Evolutionary conservation across 2,329 filamentous ascomycete genomes (phyloP).

Genomic region (Monosporascus sp.): DNA sequence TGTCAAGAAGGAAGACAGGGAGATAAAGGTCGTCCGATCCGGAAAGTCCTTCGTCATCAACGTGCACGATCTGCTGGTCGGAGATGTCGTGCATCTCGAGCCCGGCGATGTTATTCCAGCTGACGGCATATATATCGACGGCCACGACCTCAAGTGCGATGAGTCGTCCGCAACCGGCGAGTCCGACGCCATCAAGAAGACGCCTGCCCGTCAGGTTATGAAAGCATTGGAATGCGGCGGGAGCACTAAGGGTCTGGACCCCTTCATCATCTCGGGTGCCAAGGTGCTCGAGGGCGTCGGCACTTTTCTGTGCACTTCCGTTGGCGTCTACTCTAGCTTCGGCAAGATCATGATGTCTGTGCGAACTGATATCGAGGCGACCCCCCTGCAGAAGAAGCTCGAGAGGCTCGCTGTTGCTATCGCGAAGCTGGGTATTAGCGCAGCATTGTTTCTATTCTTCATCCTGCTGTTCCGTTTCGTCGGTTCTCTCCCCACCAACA

Average conservation of each 20-base stretch:
- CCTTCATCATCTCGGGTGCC: conserved; percentile 57
- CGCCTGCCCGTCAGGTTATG: conserved; percentile 52
- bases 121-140: conserved; percentile 60
- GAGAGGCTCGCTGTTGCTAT: conserved; percentile 45
- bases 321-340: conserved; percentile 49
- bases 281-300: conserved; percentile 51
- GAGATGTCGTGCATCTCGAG: conserved; percentile 62
- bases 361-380: conserved; percentile 46
- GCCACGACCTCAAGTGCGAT: conserved; percentile 62
- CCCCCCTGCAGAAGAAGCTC: conserved; percentile 50
- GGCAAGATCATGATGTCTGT: conserved; percentile 53
- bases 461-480: conserved; percentile 76
- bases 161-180: conserved; percentile 67
- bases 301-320: conserved; percentile 49
- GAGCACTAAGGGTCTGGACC: conserved; percentile 49
- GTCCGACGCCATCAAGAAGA: conserved; percentile 65
- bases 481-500: conserved; percentile 50
- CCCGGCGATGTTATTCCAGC: conserved; percentile 63
- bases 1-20: conserved; percentile 53
- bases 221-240: conserved; percentile 47
- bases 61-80: conserved; percentile 59
- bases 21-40: conserved; percentile 60
- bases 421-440: conserved; percentile 53
- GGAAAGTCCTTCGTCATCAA: conserved; percentile 56
- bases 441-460: conserved; percentile 70